Evolutionary conservation across 148 eudicot species (phyloP).

Genomic region (Cornus suecica): DNA sequence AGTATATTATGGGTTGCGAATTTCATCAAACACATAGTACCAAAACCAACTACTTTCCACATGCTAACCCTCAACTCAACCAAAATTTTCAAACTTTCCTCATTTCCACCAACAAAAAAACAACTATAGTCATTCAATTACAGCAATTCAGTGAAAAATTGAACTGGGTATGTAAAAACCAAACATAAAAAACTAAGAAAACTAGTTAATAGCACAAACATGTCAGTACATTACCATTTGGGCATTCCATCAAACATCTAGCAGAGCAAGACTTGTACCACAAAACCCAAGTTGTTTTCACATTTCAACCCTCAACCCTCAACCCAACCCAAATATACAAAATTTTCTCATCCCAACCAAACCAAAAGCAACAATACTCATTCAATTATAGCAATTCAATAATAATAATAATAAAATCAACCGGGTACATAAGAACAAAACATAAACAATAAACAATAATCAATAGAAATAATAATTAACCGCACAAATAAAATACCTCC

Average conservation of each 20-base stretch:
- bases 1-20: too few relatives aligned
- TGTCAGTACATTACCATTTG: neutral
- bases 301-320: neutral
- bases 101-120: too few relatives aligned
- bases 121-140: neutral
- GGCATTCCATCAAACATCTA: neutral
- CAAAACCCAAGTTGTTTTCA: neutral
- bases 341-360: neutral
- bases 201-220: too few relatives aligned
- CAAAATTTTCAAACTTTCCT: too few relatives aligned
- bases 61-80: too few relatives aligned
- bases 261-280: neutral
- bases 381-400: neutral
- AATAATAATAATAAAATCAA: neutral
- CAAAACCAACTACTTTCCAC: too few relatives aligned
- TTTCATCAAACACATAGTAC: too few relatives aligned
- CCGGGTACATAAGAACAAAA: neutral
- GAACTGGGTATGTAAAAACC: neutral
- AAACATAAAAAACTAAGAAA: too few relatives aligned
- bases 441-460: too few relatives aligned
- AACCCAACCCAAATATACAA: neutral
- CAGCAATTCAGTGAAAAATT: slow-evolving; percentile 5
- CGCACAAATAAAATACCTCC: slow-evolving; percentile 44
- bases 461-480: neutral
- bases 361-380: neutral